These are phyloP conservation scores for Piper betle DNA, from an alignment of 164 flowering plant species.

Conservation along the genomic window DNA sequence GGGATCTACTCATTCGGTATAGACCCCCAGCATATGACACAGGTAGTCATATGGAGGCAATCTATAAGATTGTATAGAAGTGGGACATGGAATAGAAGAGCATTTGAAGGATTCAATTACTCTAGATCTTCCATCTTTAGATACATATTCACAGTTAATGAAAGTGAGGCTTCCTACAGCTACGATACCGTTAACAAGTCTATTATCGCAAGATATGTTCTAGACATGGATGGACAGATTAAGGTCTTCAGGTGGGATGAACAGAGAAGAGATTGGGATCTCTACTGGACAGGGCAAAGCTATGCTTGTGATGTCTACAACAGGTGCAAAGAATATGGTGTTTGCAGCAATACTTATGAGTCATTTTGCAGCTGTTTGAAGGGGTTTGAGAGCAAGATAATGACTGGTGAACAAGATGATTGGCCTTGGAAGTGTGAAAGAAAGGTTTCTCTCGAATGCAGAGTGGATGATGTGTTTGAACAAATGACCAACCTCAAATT, in stretches of 20 bases:
- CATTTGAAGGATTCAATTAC: background rate
- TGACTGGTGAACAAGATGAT: background rate
- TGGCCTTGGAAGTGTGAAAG: constrained; percentile 5
- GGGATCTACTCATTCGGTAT: constrained; percentile 13
- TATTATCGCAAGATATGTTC: background rate
- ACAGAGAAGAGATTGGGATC: background rate
- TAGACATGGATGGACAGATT: background rate
- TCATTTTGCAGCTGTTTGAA: constrained; percentile 4
- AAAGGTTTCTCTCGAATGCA: background rate
- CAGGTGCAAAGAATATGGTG: constrained; percentile 2
- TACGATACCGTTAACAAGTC: background rate
- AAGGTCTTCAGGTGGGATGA: background rate
- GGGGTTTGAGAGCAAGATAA: constrained; percentile 2
- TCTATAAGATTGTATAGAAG: background rate
- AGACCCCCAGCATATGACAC: background rate
- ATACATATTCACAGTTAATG: background rate
- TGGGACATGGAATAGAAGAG: too few species aligned
- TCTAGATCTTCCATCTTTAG: background rate
- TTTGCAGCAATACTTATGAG: background rate
- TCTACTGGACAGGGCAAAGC: background rate
- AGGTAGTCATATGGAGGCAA: background rate
- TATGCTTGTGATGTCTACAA: background rate
- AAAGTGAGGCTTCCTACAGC: constrained; percentile 3
- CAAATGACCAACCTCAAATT: constrained; percentile 5
- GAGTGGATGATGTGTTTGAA: constrained; percentile 4